Conservation (phyloP, 2,329 filamentous ascomycete species). For the Nectriaceae sp. region DNA sequence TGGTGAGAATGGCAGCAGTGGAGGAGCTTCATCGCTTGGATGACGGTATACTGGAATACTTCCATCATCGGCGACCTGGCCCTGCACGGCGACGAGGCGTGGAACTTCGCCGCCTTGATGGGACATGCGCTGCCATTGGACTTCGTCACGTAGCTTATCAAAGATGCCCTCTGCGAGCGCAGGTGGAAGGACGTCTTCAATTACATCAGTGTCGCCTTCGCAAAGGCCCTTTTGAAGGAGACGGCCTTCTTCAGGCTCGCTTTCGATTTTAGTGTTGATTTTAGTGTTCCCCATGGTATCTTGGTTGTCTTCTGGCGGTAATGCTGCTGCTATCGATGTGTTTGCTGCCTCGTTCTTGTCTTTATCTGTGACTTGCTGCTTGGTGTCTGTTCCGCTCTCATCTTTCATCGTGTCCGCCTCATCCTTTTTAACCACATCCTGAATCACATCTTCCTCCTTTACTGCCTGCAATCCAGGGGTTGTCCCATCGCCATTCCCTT, state of each 20-base stretch:
- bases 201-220: constrained; percentile 78
- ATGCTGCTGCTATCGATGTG: background rate
- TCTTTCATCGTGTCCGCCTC: background rate
- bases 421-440: constrained; percentile 10
- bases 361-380: background rate
- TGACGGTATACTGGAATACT: constrained; percentile 91
- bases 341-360: constrained; percentile 1
- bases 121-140: constrained; percentile 88
- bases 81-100: constrained; percentile 87
- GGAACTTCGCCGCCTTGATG: constrained; percentile 92
- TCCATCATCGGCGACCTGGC: constrained; percentile 66
- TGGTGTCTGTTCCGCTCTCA: background rate
- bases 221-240: constrained; percentile 60
- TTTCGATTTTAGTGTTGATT: background rate
- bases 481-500: constrained; percentile 7
- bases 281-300: background rate
- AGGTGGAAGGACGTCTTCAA: constrained; percentile 67
- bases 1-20: constrained; percentile 73
- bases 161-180: constrained; percentile 64
- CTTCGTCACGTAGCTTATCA: constrained; percentile 68
- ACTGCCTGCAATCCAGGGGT: background rate
- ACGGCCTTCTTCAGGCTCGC: constrained; percentile 4
- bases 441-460: constrained; percentile 4
- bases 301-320: constrained; percentile 5
- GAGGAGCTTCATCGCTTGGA: constrained; percentile 84